Evolutionary conservation across 176 grass and related monocot species (phyloP), one percentile per base, ranked within the genome.

Genomic region (Aegilops longissima): DNA sequence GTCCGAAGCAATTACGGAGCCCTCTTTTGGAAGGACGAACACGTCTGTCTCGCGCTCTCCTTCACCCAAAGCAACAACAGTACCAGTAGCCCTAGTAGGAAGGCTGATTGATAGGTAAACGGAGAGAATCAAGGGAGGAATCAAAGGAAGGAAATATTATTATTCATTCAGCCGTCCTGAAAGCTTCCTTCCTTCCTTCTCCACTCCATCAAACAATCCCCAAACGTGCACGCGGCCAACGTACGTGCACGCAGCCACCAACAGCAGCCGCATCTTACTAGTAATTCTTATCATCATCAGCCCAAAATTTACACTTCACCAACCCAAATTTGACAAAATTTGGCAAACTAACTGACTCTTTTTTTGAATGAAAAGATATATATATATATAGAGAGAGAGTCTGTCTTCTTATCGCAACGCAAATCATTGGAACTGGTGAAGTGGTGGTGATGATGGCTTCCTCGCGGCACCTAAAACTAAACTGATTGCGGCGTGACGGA

Each of bases 401-500:
- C 2, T 4, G 66, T 4, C 39, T 21, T 42, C 1, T 67, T 36
- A 31, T 83, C 58, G 17, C n/a, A n/a, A 45, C 69, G 70, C 69
- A 86, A 86, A 86, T 82, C 63, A 86, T 86, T 88, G 16, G n/a
- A n/a, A n/a, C n/a, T n/a, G n/a, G n/a, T n/a, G 51, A 38, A 54
- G 51, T 54, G 51, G 51, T 54, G 51, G 2, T 54, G 42, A 45
- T 12, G 42, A 6, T 29, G 36, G 12, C 70, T 42, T 44, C 18
- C 11, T 73, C 70, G n/a, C 27, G 13, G 27, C 29, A 67, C 63
- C 63, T 66, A 52, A 52, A 13, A 67, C 44, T 1, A 17, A 52
- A 49, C 71, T 75, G 42, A 75, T 75, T 75, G 72, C 23, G 27
- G 72, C 42, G 72, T 75, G 72, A 75, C 72, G 72, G 72, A 75